Percentiles rank a stretch among this genome's conserved stretches.
Conservation (phyloP, 2,329 filamentous ascomycete genomes). For the Cryphonectria japonica region DNA sequence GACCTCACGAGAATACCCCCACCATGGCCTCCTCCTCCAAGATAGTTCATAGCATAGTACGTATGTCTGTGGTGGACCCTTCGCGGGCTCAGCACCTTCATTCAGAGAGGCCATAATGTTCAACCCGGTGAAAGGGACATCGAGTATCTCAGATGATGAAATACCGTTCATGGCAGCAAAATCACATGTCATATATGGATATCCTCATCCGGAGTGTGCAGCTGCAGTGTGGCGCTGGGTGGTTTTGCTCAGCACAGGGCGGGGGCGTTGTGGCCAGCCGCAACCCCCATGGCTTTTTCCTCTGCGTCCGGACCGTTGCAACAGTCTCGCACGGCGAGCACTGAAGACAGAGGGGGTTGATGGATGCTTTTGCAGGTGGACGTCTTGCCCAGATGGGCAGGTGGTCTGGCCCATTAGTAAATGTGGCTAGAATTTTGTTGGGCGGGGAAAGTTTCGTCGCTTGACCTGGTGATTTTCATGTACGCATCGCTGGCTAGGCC, state of each 20-base stretch:
- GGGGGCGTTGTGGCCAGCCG: background rate
- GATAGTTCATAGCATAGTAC: background rate
- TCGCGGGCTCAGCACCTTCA: background rate
- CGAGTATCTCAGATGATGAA: background rate
- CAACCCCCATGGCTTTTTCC: background rate
- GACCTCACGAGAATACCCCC: background rate
- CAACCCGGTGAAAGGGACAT: background rate
- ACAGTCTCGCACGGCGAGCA: background rate
- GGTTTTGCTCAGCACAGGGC: background rate
- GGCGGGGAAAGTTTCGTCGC: background rate
- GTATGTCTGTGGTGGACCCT: background rate
- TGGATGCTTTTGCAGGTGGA: background rate
- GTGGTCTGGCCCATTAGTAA: background rate
- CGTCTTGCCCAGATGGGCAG: slow-evolving; percentile 4
- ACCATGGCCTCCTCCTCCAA: background rate
- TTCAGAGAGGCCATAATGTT: background rate
- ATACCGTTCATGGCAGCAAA: background rate
- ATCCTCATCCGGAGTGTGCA: background rate
- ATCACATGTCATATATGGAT: background rate
- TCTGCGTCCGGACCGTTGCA: background rate
- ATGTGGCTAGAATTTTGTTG: background rate
- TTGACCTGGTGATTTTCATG: background rate
- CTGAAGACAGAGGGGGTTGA: background rate
- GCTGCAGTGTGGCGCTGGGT: background rate
- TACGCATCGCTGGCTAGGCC: background rate